These are phyloP conservation scores for Brassica napus DNA, from an alignment of 345 rosid genomes.

Conservation along the genomic window DNA sequence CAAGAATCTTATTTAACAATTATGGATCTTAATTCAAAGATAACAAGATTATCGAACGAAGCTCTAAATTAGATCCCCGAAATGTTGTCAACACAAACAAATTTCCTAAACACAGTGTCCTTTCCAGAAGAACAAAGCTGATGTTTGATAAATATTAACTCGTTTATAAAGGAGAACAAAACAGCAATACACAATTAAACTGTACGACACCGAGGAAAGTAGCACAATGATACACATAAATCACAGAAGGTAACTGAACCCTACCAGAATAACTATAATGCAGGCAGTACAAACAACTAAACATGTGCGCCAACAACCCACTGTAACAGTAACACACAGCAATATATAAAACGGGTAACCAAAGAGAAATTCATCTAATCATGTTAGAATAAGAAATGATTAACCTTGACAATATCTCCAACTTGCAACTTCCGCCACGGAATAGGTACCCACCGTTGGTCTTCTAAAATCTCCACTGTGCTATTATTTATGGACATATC, in stretches of 20 bases:
- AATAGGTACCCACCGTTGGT: constrained; percentile 66
- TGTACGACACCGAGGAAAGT: neutral
- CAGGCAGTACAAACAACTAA: neutral
- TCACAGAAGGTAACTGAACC: constrained; percentile 5
- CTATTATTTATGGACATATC: constrained; percentile 79
- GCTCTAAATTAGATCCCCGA: neutral
- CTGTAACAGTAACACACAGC: constrained; percentile 11
- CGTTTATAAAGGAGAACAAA: neutral
- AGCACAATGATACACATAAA: constrained; percentile 5
- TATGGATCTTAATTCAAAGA: neutral
- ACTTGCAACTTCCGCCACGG: constrained; percentile 92
- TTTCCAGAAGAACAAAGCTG: constrained; percentile 2
- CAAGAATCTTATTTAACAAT: neutral
- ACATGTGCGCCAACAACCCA: constrained; percentile 4
- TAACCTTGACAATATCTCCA: constrained; percentile 86
- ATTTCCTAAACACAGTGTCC: neutral
- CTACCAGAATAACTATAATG: constrained; percentile 14
- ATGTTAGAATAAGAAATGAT: constrained; percentile 33
- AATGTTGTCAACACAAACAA: constrained; percentile 5
- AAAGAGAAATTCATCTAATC: neutral
- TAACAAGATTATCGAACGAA: constrained; percentile 8
- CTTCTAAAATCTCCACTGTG: constrained; percentile 72
- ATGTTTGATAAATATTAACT: neutral
- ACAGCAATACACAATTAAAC: neutral
- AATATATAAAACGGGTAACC: neutral